Conservation (phyloP, 805 yeast species). For the Candida ipomoeae region DNA sequence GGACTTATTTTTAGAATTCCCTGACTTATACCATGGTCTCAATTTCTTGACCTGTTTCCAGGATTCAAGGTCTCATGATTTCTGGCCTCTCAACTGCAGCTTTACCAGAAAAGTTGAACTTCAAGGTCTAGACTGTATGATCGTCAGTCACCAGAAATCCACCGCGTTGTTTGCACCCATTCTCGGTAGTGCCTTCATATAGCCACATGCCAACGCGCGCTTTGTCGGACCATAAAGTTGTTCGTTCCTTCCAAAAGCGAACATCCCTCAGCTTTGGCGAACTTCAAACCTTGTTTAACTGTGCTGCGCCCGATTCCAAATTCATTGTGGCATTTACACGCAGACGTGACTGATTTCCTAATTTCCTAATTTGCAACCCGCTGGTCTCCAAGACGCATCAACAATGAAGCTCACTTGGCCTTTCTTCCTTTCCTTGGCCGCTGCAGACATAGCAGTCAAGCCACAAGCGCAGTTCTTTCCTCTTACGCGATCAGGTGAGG, state of each 20-base stretch:
- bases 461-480: slow-evolving; percentile 31
- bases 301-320: neutral
- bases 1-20: too few relatives aligned
- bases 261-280: neutral
- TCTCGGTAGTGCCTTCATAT: neutral
- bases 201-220: neutral
- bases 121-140: too few relatives aligned
- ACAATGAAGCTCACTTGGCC: neutral
- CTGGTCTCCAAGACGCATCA: neutral
- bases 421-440: neutral
- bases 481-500: slow-evolving; percentile 34
- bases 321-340: too few relatives aligned
- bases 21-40: too few relatives aligned
- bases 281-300: neutral
- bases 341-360: too few relatives aligned
- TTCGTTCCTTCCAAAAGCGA: neutral
- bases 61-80: too few relatives aligned
- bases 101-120: neutral
- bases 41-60: too few relatives aligned
- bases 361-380: too few relatives aligned
- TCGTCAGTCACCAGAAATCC: too few relatives aligned
- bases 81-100: neutral
- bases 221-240: neutral
- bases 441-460: slow-evolving; percentile 1
- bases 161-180: neutral